Base-by-base conservation (phyloP, 73 alveolate genomes). In the Paramecium octaurelia region DNA sequence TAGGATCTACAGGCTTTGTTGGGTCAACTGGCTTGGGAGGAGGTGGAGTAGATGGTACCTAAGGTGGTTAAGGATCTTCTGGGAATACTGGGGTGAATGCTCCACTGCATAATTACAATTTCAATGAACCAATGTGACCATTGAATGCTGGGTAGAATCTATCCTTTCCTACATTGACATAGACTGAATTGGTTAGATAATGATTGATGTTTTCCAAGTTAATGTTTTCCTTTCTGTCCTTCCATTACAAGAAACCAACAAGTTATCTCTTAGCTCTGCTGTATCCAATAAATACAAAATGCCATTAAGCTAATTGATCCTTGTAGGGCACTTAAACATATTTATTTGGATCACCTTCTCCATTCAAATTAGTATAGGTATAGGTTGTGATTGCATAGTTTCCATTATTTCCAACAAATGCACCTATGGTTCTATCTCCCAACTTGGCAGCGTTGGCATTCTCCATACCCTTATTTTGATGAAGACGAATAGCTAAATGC, bases 361-460 rank as follows among this genome's bases (percentile, higher is more conserved):
- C 91, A 80, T 44, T 80, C n/a, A 80, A 35, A 24, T 80, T 80
- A 44, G 91, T 80, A 23, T 80, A 80, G 4, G 91, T 43, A 42
- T 80, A 80, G 4, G 91, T 80, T 10, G 91, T 43, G 14, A 80
- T 20, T 12, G 91, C 91, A 48, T 80, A 80, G 27, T 43, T 80
- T 80, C 91, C 91, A 31, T 80, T 34, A 43, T 80, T 80, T 21
- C 76, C 43, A 2, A 64, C 76, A 12, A 34, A 80, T 6, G 57
- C 76, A 31, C 75, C 91, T 3, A 80, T 14, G 3, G 91, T 80
- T 80, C 91, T 80, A 80, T 80, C 91, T 80, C 91, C 91, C 75
- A 80, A 48, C 16, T 80, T 80, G 46, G 91, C 70, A 80, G 57
- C 91, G 21, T 80, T 48, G 2, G 76, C 91, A 80, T 80, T 80